Base-by-base conservation (phyloP, 345 rosid genomes). In the Erodium maritimum region DNA sequence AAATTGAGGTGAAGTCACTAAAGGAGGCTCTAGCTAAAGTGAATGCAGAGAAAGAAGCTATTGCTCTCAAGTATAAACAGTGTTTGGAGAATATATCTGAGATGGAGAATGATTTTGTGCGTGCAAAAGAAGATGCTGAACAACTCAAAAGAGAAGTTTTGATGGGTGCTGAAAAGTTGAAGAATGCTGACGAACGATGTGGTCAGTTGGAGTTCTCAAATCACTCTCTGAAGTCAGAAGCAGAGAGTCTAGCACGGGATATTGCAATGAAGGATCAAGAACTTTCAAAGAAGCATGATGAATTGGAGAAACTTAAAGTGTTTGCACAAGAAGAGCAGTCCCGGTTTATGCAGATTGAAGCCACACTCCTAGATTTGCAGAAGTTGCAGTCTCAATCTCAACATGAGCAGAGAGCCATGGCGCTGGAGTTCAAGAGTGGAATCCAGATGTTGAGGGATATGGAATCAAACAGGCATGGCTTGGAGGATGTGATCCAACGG, bases 381-480 rank as follows among this genome's bases (percentile, higher is more conserved):
- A 81, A 86, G 67, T 65, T 86, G 73, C 91, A 86, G 72, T 82
- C 95, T 71, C 91, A 86, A 67, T 81, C 93, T 64, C 96, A 88
- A 77, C 95, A 88, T 64, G 96, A 91, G 65, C 74, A 86, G 63
- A 82, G 75, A 71, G 70, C 87, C 61, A 72, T 86, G 65, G 85
- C 75, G 19, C 61, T 64, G 24, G 89, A 83, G 67, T 78, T 90
- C 59, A 81, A 83, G 66, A 82, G 66, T 51, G 79, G 82, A 71
- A 54, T 75, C 61, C 79, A 77, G 45, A 74, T 65, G 67, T 65
- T 85, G 54, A 79, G 78, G 78, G 88, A 80, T 59, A 73, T 83
- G 76, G 94, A 85, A 79, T 64, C 68, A 55, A 69, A 48, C 68
- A 87, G 81, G 59, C 79, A 52, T 62, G 70, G 62, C 66, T 74